Conservation (phyloP, 2,329 filamentous ascomycete genomes). For the Microsporum canis region DNA sequence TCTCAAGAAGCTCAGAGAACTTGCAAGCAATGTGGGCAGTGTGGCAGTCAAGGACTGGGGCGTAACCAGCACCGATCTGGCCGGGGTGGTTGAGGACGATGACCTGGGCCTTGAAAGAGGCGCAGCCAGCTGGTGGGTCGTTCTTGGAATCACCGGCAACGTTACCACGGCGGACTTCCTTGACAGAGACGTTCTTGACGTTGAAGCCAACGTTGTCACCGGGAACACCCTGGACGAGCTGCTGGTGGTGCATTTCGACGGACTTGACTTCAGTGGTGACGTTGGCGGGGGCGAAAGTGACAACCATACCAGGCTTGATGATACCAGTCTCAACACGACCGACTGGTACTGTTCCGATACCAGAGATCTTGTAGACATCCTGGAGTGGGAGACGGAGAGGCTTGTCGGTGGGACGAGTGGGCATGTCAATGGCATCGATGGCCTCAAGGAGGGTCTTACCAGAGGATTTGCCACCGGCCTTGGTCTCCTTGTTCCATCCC, state of each 20-base stretch:
- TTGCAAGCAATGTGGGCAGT: conserved; percentile 99
- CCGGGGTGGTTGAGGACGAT: conserved; percentile 99
- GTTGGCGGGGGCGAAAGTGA: conserved; percentile 96
- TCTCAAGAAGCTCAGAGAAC: conserved; percentile 98
- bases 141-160: conserved; percentile 99
- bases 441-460: conserved; percentile 99
- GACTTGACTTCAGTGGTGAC: conserved; percentile 99
- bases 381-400: conserved; percentile 99
- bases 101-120: conserved; percentile 98
- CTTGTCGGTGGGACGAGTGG: conserved; percentile 93
- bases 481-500: conserved; percentile 98
- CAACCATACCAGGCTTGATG: conserved; percentile 73
- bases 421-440: conserved; percentile 91
- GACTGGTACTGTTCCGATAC: conserved; percentile 99
- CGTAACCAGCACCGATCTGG: conserved; percentile 98
- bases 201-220: conserved; percentile 99
- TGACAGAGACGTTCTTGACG: conserved; percentile 99
- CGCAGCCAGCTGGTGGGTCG: conserved; percentile 79
- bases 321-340: conserved; percentile 99
- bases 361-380: conserved; percentile 99
- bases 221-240: conserved; percentile 86
- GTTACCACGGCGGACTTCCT: conserved; percentile 99
- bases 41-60: conserved; percentile 98
- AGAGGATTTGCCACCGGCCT: conserved; percentile 64
- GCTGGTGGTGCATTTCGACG: conserved; percentile 99